Evolutionary conservation across 2,329 filamentous ascomycete species (phyloP).

Genomic region (Teratosphaeria pseudoeucalypti): DNA sequence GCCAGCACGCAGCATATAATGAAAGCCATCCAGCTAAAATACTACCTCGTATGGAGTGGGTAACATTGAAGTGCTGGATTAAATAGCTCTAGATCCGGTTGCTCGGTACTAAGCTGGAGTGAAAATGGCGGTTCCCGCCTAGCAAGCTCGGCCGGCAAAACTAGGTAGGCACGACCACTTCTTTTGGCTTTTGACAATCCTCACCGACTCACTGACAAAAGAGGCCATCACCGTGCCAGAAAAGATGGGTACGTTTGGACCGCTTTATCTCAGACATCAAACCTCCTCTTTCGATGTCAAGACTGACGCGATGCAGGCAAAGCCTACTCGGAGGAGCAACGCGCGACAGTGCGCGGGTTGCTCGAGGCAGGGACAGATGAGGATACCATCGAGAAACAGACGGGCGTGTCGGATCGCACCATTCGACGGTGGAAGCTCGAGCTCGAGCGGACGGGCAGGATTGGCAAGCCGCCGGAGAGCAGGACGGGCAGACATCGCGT

Average conservation of each 20-base stretch:
- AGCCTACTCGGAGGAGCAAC: slow-evolving; percentile 19
- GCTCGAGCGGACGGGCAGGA: slow-evolving; percentile 27
- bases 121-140: background rate
- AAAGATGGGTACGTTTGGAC: background rate
- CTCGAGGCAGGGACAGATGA: slow-evolving; percentile 26
- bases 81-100: background rate
- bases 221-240: background rate
- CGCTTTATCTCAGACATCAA: background rate
- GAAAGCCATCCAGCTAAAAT: too few relatives aligned
- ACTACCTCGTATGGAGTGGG: too few relatives aligned
- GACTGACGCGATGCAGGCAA: slow-evolving; percentile 8
- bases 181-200: background rate
- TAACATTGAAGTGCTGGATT: too few relatives aligned
- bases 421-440: slow-evolving; percentile 28
- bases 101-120: background rate
- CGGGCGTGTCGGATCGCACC: slow-evolving; percentile 26
- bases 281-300: background rate
- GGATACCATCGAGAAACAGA: slow-evolving; percentile 27
- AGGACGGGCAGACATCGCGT: slow-evolving; percentile 27
- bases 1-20: background rate
- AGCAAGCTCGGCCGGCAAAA: background rate
- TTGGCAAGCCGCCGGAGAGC: slow-evolving; percentile 28
- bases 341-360: slow-evolving; percentile 18
- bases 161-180: background rate
- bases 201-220: background rate